Conservation (phyloP, 2,329 filamentous ascomycete genomes). For the Nemania sp. region DNA sequence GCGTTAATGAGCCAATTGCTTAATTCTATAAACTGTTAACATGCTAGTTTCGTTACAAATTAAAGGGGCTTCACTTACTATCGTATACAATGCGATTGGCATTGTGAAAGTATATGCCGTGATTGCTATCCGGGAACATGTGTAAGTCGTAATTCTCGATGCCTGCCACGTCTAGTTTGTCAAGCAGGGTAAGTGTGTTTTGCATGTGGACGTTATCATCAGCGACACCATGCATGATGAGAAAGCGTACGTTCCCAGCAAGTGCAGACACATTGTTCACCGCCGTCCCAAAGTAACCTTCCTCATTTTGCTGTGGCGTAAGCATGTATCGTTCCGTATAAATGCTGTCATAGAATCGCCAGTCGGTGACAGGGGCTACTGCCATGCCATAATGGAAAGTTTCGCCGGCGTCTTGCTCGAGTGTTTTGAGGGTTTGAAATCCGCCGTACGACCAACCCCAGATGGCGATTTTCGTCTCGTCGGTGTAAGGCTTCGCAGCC, state of each 20-base stretch:
- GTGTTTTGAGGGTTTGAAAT: constrained; percentile 93
- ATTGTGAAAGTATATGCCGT: constrained; percentile 94
- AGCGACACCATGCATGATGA: constrained; percentile 95
- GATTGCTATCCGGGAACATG: constrained; percentile 95
- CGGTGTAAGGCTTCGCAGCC: constrained; percentile 84
- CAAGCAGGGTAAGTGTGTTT: constrained; percentile 88
- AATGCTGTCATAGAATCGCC: constrained; percentile 93
- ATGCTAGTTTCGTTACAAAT: constrained; percentile 8
- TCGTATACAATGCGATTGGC: constrained; percentile 92
- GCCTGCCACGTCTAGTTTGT: constrained; percentile 82
- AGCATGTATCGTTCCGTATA: constrained; percentile 99
- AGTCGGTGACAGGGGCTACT: constrained; percentile 98
- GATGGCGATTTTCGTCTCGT: constrained; percentile 84
- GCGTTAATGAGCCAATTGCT: constrained; percentile 95
- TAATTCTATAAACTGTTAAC: constrained; percentile 69
- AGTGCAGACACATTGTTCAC: constrained; percentile 82
- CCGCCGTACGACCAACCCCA: constrained; percentile 99
- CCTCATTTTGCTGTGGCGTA: constrained; percentile 83
- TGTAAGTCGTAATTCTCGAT: constrained; percentile 97
- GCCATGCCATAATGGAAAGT: constrained; percentile 98
- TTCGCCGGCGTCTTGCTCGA: constrained; percentile 87
- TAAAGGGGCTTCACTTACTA: constrained; percentile 69
- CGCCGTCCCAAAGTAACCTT: constrained; percentile 80
- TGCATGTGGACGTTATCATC: constrained; percentile 99
- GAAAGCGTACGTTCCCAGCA: constrained; percentile 82